phyloP scores from a whole-genome alignment of 2,329 filamentous ascomycete species.

The Eutypa lata region DNA sequence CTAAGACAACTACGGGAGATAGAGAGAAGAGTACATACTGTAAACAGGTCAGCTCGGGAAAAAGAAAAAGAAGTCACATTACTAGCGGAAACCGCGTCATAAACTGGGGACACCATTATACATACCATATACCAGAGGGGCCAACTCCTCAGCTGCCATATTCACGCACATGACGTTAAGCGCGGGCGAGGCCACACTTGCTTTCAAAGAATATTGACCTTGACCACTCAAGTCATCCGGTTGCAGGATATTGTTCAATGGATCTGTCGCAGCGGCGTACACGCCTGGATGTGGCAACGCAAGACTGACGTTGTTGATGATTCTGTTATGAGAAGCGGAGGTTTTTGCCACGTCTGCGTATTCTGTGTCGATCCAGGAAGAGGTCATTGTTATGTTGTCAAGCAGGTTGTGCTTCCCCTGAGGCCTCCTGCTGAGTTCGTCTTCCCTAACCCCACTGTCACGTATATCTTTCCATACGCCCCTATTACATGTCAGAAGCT shows the following conservation, averaged over 20 bases:
- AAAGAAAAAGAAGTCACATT: neutral
- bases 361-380: constrained; percentile 63
- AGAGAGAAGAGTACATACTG: neutral
- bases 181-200: constrained; percentile 66
- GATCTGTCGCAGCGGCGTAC: constrained; percentile 59
- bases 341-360: constrained; percentile 49
- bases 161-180: constrained; percentile 74
- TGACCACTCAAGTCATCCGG: constrained; percentile 62
- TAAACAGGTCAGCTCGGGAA: neutral
- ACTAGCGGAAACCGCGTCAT: no score
- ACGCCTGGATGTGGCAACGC: constrained; percentile 73
- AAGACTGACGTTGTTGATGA: constrained; percentile 73
- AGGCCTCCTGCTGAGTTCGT: constrained; percentile 48
- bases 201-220: constrained; percentile 65
- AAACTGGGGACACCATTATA: neutral
- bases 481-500: constrained; percentile 26
- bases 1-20: neutral
- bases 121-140: constrained; percentile 54
- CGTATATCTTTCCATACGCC: constrained; percentile 51
- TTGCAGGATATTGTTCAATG: constrained; percentile 65
- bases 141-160: constrained; percentile 55
- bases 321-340: constrained; percentile 48
- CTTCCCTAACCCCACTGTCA: constrained; percentile 37
- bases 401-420: constrained; percentile 60
- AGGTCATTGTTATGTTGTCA: constrained; percentile 70